A percentile compares a stretch with the other conserved stretches of the same genome.
These are phyloP conservation scores for Opeltia flavorubescens DNA, from an alignment of 495 filamentous ascomycete genomes.

Conservation along the genomic window DNA sequence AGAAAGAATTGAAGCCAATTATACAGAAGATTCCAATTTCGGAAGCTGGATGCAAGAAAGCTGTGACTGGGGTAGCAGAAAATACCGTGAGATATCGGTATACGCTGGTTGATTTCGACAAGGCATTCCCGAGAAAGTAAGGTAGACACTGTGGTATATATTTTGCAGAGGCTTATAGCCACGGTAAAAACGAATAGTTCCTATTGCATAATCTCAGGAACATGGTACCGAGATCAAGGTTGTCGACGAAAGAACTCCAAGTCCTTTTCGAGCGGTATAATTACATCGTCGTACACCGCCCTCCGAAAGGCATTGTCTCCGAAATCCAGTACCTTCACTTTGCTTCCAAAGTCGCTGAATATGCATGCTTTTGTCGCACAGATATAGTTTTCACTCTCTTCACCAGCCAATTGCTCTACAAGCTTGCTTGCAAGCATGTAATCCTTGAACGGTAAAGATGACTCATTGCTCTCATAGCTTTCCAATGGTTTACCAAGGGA, in stretches of 20 bases:
- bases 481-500: not conserved
- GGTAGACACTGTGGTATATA: not conserved
- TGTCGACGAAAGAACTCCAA: not conserved
- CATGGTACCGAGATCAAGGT: too few relatives aligned
- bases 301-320: not conserved
- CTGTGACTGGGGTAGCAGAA: slow-evolving; percentile 51
- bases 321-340: not conserved
- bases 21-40: slow-evolving; percentile 65
- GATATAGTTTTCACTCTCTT: not conserved
- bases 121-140: slow-evolving; percentile 31
- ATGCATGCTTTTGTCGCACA: not conserved
- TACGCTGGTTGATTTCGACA: slow-evolving; percentile 50
- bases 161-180: not conserved
- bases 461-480: not conserved
- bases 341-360: not conserved
- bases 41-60: slow-evolving; percentile 52
- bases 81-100: slow-evolving; percentile 60
- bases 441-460: not conserved
- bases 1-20: slow-evolving; percentile 70
- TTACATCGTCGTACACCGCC: not conserved
- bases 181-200: too few relatives aligned
- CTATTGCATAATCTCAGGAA: too few relatives aligned
- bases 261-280: not conserved
- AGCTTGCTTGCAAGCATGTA: not conserved
- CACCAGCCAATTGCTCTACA: not conserved